Base-by-base conservation (phyloP, 306 rosid genomes). In the Bauhinia variegata region DNA sequence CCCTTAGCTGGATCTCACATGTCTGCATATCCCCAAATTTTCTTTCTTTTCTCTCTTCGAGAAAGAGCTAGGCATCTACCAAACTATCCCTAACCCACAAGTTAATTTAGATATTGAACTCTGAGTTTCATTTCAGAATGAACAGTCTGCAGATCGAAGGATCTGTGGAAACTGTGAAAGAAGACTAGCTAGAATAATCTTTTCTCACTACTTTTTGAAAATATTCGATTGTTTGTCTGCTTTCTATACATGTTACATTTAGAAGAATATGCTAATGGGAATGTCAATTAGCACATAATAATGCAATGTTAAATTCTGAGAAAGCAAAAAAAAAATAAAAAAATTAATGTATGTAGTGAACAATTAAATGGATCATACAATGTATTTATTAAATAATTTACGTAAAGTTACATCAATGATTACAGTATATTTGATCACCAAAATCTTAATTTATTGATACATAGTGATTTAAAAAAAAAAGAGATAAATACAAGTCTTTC, bases 1-100 rank as follows among this genome's bases (percentile, higher is more conserved):
- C 33, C 23, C 80, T 75, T 84, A 84, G 89, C 86, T 81, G 82
- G 76, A 81, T 65, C 75, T 61, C 86, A 84, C 66, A 44, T 57
- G 28, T 60, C 38, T 60, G n/a, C n/a, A n/a, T 31, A 54, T 60
- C n/a, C 63, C 68, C 60, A 54, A 63, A 55, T 52, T 80, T 43
- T 76, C 43, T 14, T 15, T 47, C 72, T 73, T 47, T 44, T 60
- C 58, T 56, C 8, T 23, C 10, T 57, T 59, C 50, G 38, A 42
- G 70, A 8, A 3, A 23, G 28, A 23, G n/a, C n/a, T n/a, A n/a
- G 28, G 37, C 44, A 12, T 60, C 63, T 59, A 54, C 53, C 65
- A 59, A 54, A 53, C 48, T 68, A 43, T 43, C 52, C 49, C 28
- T 43, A 34, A 33, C 39, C 31, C 23, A 53, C 36, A 36, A 14